Base-by-base conservation (phyloP, 2,329 filamentous ascomycete genomes). In the Plectosphaerella sp. region DNA sequence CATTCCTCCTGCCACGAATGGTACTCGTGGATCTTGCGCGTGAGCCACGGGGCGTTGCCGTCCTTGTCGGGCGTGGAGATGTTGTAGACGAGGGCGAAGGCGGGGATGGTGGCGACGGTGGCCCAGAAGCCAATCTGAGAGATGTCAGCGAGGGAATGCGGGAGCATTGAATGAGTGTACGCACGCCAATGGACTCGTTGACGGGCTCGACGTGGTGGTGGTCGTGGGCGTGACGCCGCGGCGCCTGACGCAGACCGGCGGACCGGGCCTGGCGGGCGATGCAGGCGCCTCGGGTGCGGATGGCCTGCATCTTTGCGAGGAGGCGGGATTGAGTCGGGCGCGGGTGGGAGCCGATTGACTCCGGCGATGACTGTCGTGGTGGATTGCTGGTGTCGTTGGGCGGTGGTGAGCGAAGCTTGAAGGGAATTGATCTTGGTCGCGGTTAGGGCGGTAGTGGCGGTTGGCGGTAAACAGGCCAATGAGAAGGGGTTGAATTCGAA, bases 161-260 rank as follows among this genome's bases (percentile, higher is more conserved):
- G 33, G n/a, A 20, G 42, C 48, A 25, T n/a, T 25, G 35, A 25
- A 24, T 11, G 20, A 10, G 10, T 43, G 35, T 53, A 73, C 79
- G 54, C 81, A 84, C 81, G 60, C 80, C 80, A 61, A 83, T 72
- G 54, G 73, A 71, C 68, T 84, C 81, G 59, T 77, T 74, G 55
- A 74, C 72, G 54, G 72, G 66, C 59, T 75, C 69, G 50, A 61
- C 63, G 56, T 72, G 61, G 63, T 75, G 72, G 58, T 75, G 71
- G 54, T 77, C 73, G 63, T 79, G 83, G 59, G 78, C 79, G 65
- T 83, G 82, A 54, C 71, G 71, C 62, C 79, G 75, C 58, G 71
- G 41, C 18, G 41, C 65, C 57, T 62, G 62, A 55, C 66, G 69
- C 49, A 63, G 59, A 35, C 56, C 53, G 39, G 64, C 59, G 8